Conservation (phyloP, 257 asterid species). For the Lycium ferocissimum region DNA sequence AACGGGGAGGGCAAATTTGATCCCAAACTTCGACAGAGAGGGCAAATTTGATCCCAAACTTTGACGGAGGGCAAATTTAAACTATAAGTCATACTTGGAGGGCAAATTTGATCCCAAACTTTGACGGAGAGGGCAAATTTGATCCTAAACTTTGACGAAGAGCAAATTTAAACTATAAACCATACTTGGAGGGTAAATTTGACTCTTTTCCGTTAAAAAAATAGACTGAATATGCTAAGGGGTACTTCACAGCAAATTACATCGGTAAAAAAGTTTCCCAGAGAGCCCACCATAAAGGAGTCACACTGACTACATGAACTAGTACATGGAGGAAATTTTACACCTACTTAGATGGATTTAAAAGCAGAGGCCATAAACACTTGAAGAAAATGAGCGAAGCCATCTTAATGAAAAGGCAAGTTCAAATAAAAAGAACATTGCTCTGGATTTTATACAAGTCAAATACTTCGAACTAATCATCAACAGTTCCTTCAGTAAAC, state of each 20-base stretch:
- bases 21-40: no score
- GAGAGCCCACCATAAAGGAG: slow-evolving; percentile 11
- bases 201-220: not conserved
- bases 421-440: not conserved
- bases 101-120: no score
- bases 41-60: no score
- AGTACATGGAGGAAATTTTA: not conserved
- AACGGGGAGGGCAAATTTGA: no score
- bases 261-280: not conserved
- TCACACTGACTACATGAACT: not conserved
- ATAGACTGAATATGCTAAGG: not conserved
- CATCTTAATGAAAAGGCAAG: slow-evolving; percentile 4
- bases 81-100: no score
- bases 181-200: no score
- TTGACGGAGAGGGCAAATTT: no score
- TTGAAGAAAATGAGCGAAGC: slow-evolving; percentile 26
- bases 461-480: not conserved
- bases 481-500: slow-evolving; percentile 13
- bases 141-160: no score
- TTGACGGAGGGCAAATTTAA: no score
- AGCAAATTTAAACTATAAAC: no score
- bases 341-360: not conserved
- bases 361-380: slow-evolving; percentile 18
- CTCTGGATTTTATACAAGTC: not conserved
- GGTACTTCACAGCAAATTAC: not conserved